A percentile compares a stretch with the other conserved stretches of the same genome.
These are phyloP conservation scores for Medicago lupulina DNA, from an alignment of 306 rosid genomes.

Conservation along the genomic window DNA sequence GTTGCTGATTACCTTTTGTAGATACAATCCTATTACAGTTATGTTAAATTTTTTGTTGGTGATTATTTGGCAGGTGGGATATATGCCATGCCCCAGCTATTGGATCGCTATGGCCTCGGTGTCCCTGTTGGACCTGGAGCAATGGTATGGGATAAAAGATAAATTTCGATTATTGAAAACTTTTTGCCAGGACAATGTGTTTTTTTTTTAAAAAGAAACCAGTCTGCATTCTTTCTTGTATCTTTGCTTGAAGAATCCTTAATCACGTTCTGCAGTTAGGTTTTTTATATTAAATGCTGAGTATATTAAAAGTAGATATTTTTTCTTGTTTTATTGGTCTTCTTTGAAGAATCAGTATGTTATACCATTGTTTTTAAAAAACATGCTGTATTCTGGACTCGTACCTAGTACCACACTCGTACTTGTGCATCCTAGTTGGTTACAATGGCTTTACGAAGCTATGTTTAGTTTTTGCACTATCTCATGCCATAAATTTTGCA, in stretches of 20 bases:
- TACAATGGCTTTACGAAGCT: neutral
- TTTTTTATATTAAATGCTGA: neutral
- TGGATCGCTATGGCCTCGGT: constrained; percentile 90
- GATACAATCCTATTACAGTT: constrained; percentile 26
- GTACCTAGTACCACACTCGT: neutral
- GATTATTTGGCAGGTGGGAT: constrained; percentile 71
- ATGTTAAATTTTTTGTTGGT: constrained; percentile 20
- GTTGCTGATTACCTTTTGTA: constrained; percentile 7
- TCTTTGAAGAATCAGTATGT: neutral
- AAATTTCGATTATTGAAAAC: constrained; percentile 11
- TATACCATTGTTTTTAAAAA: neutral
- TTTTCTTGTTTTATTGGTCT: constrained; percentile 3
- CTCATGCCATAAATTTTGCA: neutral
- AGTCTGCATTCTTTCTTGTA: constrained; percentile 11
- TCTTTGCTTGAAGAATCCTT: neutral
- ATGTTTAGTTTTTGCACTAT: neutral
- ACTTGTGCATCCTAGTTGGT: neutral
- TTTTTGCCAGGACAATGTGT: neutral
- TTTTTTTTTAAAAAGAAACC: neutral
- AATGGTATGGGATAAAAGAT: constrained; percentile 64
- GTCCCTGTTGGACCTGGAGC: constrained; percentile 86
- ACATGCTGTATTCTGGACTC: neutral
- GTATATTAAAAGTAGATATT: neutral
- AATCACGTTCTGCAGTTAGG: constrained; percentile 2
- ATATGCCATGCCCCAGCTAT: constrained; percentile 83